Base-by-base conservation (phyloP, 2,329 filamentous ascomycete species). In the Aureobasidium sp. region DNA sequence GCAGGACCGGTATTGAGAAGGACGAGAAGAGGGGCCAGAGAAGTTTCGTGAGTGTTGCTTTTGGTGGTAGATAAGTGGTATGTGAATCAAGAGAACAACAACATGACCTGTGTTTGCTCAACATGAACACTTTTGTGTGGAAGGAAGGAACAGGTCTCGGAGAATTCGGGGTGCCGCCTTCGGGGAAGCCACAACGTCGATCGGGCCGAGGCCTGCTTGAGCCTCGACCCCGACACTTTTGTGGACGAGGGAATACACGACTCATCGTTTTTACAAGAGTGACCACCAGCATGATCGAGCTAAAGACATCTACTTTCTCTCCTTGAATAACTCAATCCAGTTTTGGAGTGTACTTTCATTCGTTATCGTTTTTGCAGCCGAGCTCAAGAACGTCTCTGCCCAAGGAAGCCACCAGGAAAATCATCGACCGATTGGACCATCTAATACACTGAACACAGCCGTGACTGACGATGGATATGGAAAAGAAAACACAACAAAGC, bases 1-100 rank as follows among this genome's bases (percentile, higher is more conserved):
- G 68, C 50, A 74, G 72, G 61, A 74, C 74, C 71, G 66, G 73
- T 49, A 65, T 60, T 48, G 63, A 56, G 68, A 69, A 57, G 70
- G 71, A 59, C n/a, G 63, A 64, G 15, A 65, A 68, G 58, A 67
- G 66, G 44, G 69, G 64, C 24, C 66, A 69, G 61, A 72, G 70
- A 67, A 74, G 70, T 65, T 67, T 73, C 52, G 68, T 72, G 35
- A 74, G 68, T 37, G 44, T 54, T n/a, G 63, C 40, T 24, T 54
- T 56, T 33, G 60, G 49, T 14, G 58, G 58, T 35, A 24, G 53
- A 48, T 31, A 11, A 27, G 15, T 17, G 22, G 15, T 15, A n/a
- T 11, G 9, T 9, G 2, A 5, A n/a, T 1, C 24, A 1, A 48
- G 45, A 29, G 2, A 48, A n/a, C 2, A 3, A n/a, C 0, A 6